Percentiles rank a stretch among this genome's conserved stretches.
phyloP scores from a whole-genome alignment of 495 filamentous ascomycete genomes.

The Alectoria sarmentosa region DNA sequence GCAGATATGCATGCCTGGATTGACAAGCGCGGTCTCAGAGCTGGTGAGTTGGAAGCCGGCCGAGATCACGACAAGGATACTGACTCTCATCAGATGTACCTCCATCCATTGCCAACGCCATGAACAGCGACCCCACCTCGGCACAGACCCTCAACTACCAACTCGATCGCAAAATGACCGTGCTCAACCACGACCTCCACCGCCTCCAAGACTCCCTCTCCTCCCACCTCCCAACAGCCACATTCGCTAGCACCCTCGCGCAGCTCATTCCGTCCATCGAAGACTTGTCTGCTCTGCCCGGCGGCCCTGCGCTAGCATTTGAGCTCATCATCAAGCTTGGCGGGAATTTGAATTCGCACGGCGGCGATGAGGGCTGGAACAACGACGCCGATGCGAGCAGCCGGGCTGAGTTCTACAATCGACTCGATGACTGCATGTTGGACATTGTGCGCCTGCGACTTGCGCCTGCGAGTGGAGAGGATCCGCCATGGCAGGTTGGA shows the following conservation, averaged over 20 bases:
- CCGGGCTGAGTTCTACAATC: conserved; percentile 37
- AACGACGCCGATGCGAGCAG: conserved; percentile 37
- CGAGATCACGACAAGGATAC: not conserved
- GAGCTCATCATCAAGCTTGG: conserved; percentile 46
- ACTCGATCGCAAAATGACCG: conserved; percentile 49
- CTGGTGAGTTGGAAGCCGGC: conserved; percentile 32
- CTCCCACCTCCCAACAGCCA: conserved; percentile 41
- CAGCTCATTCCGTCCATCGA: conserved; percentile 41
- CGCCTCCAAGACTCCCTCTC: conserved; percentile 46
- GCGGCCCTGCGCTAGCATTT: conserved; percentile 39
- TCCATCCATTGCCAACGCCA: conserved; percentile 40
- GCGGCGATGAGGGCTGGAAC: conserved; percentile 37
- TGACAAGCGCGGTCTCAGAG: conserved; percentile 44
- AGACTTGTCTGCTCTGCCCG: conserved; percentile 37
- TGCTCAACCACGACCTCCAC: conserved; percentile 48
- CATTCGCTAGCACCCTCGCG: conserved; percentile 26
- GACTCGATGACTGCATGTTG: conserved; percentile 39
- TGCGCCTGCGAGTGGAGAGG: conserved; percentile 27
- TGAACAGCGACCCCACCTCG: conserved; percentile 38
- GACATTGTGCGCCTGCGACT: conserved; percentile 39
- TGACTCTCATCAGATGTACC: conserved; percentile 35
- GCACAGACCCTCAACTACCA: conserved; percentile 43
- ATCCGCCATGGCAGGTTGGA: conserved; percentile 35
- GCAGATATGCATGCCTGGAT: conserved; percentile 45
- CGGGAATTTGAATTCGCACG: conserved; percentile 45